Percentiles rank a stretch among this genome's conserved stretches.
Evolutionary conservation across 352 stramenopile genomes (phyloP).

Genomic region (Pythium aphanidermatum): DNA sequence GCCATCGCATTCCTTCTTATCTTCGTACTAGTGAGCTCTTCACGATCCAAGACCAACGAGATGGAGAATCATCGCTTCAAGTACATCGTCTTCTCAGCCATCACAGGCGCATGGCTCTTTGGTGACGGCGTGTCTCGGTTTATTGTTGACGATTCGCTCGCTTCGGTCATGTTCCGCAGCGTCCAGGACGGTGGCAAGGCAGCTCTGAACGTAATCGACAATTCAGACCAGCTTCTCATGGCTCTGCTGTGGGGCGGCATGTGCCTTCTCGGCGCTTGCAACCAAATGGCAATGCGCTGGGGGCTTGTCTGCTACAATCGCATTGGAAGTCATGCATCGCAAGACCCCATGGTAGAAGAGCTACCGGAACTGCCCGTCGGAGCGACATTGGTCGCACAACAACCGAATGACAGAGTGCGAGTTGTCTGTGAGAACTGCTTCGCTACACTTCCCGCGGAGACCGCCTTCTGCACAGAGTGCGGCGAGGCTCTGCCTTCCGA

Average conservation of each 20-base stretch:
- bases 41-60: conserved; percentile 69
- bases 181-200: conserved; percentile 54
- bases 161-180: conserved; percentile 51
- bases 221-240: conserved; percentile 56
- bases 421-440: conserved; percentile 89
- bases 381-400: conserved; percentile 51
- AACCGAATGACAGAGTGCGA: conserved; percentile 49
- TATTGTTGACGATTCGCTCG: conserved; percentile 50
- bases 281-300: conserved; percentile 85
- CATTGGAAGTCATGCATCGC: conserved; percentile 60
- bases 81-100: conserved; percentile 70
- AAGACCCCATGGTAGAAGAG: conserved; percentile 62
- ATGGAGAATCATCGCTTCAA: conserved; percentile 88
- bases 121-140: conserved; percentile 69
- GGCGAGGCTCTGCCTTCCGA: conserved; percentile 79
- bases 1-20: conserved; percentile 84
- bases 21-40: conserved; percentile 75
- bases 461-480: conserved; percentile 86
- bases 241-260: conserved; percentile 77
- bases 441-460: conserved; percentile 70
- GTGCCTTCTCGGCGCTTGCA: conserved; percentile 49
- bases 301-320: conserved; percentile 87
- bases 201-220: conserved; percentile 45
- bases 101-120: conserved; percentile 72
- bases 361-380: conserved; percentile 70